Evolutionary conservation across 2,329 filamentous ascomycete species (phyloP).

Genomic region (Fusarium protoensiforme): DNA sequence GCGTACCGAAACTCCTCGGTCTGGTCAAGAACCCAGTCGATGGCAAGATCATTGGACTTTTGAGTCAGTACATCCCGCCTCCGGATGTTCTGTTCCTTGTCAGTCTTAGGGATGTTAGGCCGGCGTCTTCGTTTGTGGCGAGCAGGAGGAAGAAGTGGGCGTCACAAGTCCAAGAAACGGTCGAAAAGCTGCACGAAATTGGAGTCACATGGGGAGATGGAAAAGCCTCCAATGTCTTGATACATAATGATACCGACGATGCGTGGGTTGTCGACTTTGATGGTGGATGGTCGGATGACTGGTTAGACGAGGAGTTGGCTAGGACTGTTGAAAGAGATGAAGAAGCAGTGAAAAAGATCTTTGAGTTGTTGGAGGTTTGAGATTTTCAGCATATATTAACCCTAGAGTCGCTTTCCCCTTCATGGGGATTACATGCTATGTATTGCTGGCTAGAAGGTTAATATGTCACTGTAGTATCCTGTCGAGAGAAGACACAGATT

Average conservation of each 20-base stretch:
- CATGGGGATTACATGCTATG: too few relatives aligned
- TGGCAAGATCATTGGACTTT: background rate
- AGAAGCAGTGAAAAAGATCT: background rate
- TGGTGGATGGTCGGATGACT: background rate
- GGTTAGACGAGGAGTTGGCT: background rate
- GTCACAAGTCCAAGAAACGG: background rate
- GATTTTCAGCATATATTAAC: too few relatives aligned
- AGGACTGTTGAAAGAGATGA: background rate
- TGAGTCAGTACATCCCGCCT: background rate
- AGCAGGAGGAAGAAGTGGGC: background rate
- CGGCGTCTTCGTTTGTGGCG: background rate
- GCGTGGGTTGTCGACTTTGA: background rate
- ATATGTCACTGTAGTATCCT: background rate
- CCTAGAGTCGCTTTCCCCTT: too few relatives aligned
- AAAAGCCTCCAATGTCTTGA: background rate
- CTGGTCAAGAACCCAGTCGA: background rate
- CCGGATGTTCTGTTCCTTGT: background rate
- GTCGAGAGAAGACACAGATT: too few relatives aligned
- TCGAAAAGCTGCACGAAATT: background rate
- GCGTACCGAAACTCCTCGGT: background rate
- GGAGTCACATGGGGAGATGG: background rate
- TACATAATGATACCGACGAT: background rate
- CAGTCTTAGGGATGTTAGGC: background rate
- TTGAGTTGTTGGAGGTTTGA: background rate
- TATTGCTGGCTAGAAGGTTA: too few relatives aligned